These are phyloP conservation scores for Corynascus novoguineensis DNA, from an alignment of 495 filamentous ascomycete genomes.

Conservation along the genomic window DNA sequence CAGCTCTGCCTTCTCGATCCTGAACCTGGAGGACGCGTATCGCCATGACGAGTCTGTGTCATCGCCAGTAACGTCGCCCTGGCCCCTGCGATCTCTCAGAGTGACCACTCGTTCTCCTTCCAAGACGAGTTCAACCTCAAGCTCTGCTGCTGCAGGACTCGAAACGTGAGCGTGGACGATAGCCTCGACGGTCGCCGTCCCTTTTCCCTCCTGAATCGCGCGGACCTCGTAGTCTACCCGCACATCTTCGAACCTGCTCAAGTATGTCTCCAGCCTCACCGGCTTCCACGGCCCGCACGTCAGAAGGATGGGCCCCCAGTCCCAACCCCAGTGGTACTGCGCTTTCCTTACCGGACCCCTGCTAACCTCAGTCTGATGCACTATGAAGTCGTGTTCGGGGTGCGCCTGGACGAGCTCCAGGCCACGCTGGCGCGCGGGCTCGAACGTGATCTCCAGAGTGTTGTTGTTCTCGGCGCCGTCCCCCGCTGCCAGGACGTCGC, in stretches of 20 bases:
- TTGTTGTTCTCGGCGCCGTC: conserved; percentile 20
- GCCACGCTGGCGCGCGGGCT: conserved; percentile 37
- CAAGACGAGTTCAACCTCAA: conserved; percentile 3
- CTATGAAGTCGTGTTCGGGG: conserved; percentile 43
- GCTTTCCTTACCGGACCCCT: conserved; percentile 41
- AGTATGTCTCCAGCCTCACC: conserved; percentile 58
- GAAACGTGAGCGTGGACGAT: conserved; percentile 30
- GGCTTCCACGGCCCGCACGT: conserved; percentile 73
- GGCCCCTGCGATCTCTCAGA: not conserved
- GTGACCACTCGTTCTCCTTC: not conserved
- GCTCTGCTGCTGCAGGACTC: not conserved
- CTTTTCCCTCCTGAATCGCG: not conserved
- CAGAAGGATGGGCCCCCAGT: conserved; percentile 70
- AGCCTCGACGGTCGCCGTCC: conserved; percentile 34
- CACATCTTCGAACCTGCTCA: conserved; percentile 51
- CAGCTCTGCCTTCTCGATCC: conserved; percentile 33
- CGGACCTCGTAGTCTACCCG: conserved; percentile 45
- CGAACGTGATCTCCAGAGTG: conserved; percentile 40
- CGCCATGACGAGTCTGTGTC: not conserved
- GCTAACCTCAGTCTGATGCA: conserved; percentile 43
- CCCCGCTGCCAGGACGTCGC: conserved; percentile 17
- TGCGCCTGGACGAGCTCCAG: conserved; percentile 37
- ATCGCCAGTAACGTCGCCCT: no score
- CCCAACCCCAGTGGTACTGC: conserved; percentile 62
- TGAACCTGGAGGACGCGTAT: conserved; percentile 5